A percentile compares a stretch with the other conserved stretches of the same genome.
Conservation (phyloP, 306 rosid genomes). For the Albizia julibrissin region DNA sequence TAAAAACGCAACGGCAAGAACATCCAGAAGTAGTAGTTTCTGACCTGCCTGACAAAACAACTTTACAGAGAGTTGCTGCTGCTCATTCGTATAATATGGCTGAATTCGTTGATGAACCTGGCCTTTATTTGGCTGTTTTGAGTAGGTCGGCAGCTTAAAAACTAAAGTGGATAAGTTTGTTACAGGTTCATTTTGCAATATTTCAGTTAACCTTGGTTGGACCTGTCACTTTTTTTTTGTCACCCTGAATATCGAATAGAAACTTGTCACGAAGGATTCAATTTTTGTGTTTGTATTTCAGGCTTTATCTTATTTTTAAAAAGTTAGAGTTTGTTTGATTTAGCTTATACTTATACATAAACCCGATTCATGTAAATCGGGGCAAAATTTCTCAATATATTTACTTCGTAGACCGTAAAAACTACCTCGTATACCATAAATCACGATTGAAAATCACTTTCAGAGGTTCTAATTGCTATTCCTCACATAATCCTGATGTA, state of each 20-base stretch:
- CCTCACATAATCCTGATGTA: too few species aligned
- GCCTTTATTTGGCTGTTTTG: constrained; percentile 71
- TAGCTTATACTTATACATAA: too few species aligned
- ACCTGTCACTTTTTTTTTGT: constrained; percentile 8
- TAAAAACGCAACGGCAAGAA: constrained; percentile 56
- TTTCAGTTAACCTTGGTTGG: constrained; percentile 9
- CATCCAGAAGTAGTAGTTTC: constrained; percentile 62
- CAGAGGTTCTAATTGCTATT: too few species aligned
- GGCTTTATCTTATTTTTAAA: neutral
- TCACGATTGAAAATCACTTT: too few species aligned
- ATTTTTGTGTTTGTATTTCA: neutral
- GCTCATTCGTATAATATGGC: constrained; percentile 58
- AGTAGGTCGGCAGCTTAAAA: constrained; percentile 39
- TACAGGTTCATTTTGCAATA: neutral
- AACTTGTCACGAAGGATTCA: neutral
- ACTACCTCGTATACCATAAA: too few species aligned
- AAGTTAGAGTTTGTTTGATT: too few species aligned
- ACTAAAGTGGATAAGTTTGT: neutral
- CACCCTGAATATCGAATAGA: constrained; percentile 10
- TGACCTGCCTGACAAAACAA: constrained; percentile 64
- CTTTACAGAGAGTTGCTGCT: constrained; percentile 60
- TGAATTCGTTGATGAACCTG: constrained; percentile 69
- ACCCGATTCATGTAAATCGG: too few species aligned
- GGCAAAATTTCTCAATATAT: too few species aligned
- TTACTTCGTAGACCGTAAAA: too few species aligned